Percentiles rank a stretch among this genome's conserved stretches.
Conservation (phyloP, 176 grass and related monocot species). For the Pontederia crassipes region DNA sequence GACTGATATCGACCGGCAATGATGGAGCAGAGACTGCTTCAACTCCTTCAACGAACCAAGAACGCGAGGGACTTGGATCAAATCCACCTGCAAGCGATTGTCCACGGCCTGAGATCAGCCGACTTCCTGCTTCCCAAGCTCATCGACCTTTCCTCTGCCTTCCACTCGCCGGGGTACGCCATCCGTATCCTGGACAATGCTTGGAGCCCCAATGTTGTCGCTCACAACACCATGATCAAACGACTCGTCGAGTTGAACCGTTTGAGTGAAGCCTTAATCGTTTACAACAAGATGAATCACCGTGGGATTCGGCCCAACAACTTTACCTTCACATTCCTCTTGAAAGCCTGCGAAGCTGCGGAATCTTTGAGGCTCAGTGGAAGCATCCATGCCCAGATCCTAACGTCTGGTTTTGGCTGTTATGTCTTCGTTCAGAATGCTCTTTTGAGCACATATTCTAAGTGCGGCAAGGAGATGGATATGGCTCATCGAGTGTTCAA, state of each 20-base stretch:
- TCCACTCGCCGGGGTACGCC: slow-evolving; percentile 10
- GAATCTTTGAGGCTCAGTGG: slow-evolving; percentile 13
- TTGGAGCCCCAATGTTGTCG: slow-evolving; percentile 16
- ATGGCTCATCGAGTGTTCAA: slow-evolving; percentile 32
- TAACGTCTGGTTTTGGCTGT: slow-evolving; percentile 12
- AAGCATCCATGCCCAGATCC: slow-evolving; percentile 24
- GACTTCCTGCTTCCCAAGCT: slow-evolving; percentile 30
- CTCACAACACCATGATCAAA: slow-evolving; percentile 37
- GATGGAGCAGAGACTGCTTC: slow-evolving; percentile 13
- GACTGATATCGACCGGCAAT: neutral
- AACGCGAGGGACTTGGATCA: slow-evolving; percentile 20
- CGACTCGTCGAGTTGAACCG: slow-evolving; percentile 11
- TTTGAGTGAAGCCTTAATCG: slow-evolving; percentile 11
- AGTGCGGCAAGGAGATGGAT: neutral
- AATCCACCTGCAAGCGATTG: slow-evolving; percentile 26
- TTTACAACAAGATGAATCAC: slow-evolving; percentile 26
- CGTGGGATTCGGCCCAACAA: slow-evolving; percentile 21
- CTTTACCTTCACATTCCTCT: slow-evolving; percentile 48
- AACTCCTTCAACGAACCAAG: neutral
- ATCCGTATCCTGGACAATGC: neutral
- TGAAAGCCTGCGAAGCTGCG: slow-evolving; percentile 26
- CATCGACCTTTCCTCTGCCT: slow-evolving; percentile 21
- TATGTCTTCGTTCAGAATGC: slow-evolving; percentile 38
- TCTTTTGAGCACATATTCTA: slow-evolving; percentile 30
- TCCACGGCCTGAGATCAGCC: slow-evolving; percentile 17